These are phyloP conservation scores for Taiozyma sp. DNA, from an alignment of 1,139 yeast genomes.

Conservation along the genomic window DNA sequence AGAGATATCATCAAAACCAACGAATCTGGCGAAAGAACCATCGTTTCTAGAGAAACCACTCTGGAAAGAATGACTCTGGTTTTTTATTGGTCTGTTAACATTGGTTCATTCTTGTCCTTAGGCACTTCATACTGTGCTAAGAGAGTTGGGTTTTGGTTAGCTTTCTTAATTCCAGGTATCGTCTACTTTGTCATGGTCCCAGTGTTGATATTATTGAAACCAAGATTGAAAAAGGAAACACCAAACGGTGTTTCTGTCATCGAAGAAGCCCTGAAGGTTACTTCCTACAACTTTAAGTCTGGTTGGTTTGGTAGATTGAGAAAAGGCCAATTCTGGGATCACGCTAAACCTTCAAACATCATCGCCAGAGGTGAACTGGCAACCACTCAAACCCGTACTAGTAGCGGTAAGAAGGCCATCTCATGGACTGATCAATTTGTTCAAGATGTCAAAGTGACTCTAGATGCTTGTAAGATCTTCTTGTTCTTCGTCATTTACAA, in stretches of 20 bases:
- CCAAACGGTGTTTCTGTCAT: conserved; percentile 47
- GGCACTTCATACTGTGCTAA: conserved; percentile 75
- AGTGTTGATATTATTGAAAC: conserved; percentile 36
- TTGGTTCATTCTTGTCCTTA: conserved; percentile 74
- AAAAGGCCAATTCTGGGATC: conserved; percentile 44
- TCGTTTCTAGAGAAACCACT: conserved; percentile 68
- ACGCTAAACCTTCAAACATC: conserved; percentile 48
- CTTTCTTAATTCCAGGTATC: conserved; percentile 55
- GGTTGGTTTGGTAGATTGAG: conserved; percentile 37
- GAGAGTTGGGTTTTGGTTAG: conserved; percentile 73
- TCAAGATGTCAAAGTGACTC: conserved; percentile 53
- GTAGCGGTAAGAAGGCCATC: conserved; percentile 33
- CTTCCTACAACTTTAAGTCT: conserved; percentile 35
- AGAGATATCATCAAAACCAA: conserved; percentile 55
- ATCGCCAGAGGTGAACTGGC: conserved; percentile 15
- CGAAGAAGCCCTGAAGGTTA: conserved; percentile 38
- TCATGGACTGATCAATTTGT: conserved; percentile 51
- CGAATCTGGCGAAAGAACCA: conserved; percentile 60
- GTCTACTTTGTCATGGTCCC: conserved; percentile 46
- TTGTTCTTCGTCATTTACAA: conserved; percentile 59
- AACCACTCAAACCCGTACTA: conserved; percentile 17
- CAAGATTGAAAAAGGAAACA: conserved; percentile 32
- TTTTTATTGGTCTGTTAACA: conserved; percentile 76
- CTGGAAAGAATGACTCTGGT: conserved; percentile 71
- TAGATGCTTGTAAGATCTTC: conserved; percentile 58